A percentile compares a stretch with the other conserved stretches of the same genome.
These are phyloP conservation scores for Stellera chamaejasme DNA, from an alignment of 345 rosid species.

Conservation along the genomic window DNA sequence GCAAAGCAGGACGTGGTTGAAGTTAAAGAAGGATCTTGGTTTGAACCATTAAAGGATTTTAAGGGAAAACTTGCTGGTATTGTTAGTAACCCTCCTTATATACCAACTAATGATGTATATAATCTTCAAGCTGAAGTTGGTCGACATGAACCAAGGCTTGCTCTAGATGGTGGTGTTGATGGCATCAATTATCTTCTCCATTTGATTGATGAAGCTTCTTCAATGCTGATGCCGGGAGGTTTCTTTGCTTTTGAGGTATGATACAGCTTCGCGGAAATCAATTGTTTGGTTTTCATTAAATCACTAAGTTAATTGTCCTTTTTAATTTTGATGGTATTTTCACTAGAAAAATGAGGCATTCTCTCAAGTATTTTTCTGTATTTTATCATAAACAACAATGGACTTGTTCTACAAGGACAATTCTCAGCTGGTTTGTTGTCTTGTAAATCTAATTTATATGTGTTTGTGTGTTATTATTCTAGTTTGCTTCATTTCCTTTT, in stretches of 20 bases:
- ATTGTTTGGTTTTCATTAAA: neutral
- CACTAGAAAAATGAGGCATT: neutral
- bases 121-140: slow-evolving; percentile 89
- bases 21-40: slow-evolving; percentile 79
- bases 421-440: too few relatives aligned
- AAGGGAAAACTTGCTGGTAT: slow-evolving; percentile 67
- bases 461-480: slow-evolving; percentile 1
- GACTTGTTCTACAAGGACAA: too few relatives aligned
- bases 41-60: slow-evolving; percentile 57
- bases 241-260: slow-evolving; percentile 82
- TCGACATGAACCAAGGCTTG: slow-evolving; percentile 77
- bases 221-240: slow-evolving; percentile 67
- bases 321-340: too few relatives aligned
- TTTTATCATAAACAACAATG: too few relatives aligned
- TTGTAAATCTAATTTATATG: too few relatives aligned
- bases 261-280: neutral
- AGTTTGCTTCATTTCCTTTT: neutral
- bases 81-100: slow-evolving; percentile 89
- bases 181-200: slow-evolving; percentile 75
- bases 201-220: slow-evolving; percentile 55
- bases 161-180: slow-evolving; percentile 72
- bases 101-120: slow-evolving; percentile 56
- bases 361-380: too few relatives aligned
- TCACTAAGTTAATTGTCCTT: neutral
- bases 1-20: slow-evolving; percentile 44